These are phyloP conservation scores for Helianthus tuberosus DNA, from an alignment of 129 eudicot genomes.

Conservation along the genomic window DNA sequence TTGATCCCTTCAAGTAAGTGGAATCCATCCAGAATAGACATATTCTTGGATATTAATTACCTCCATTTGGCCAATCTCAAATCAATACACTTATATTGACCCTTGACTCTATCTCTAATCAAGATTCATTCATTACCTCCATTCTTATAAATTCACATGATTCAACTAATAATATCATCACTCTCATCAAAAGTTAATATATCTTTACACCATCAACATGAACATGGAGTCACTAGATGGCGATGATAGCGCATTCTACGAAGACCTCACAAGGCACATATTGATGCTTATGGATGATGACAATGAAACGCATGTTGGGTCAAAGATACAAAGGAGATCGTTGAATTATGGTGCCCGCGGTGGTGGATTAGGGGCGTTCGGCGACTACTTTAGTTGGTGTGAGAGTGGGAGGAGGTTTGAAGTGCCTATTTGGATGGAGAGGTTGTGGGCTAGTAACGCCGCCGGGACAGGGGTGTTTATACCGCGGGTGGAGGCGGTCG, in stretches of 20 bases:
- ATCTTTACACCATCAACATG: too few species aligned
- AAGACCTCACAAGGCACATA: constrained; percentile 57
- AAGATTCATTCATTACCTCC: constrained; percentile 20
- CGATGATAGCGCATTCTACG: constrained; percentile 47
- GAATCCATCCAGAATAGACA: constrained; percentile 28
- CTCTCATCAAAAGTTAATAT: not conserved
- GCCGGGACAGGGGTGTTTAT: constrained; percentile 84
- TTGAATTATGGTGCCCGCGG: not conserved
- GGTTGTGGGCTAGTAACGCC: constrained; percentile 49
- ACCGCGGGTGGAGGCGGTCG: constrained; percentile 40
- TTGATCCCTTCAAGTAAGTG: constrained; percentile 38
- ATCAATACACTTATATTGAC: not conserved
- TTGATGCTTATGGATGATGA: constrained; percentile 56
- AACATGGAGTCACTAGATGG: constrained; percentile 23
- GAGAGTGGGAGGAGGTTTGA: constrained; percentile 28
- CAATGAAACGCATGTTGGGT: constrained; percentile 16
- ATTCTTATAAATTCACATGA: too few species aligned
- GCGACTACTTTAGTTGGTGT: constrained; percentile 54
- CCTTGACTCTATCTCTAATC: constrained; percentile 15
- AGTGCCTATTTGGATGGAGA: constrained; percentile 52
- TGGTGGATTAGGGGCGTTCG: not conserved
- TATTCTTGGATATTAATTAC: constrained; percentile 20
- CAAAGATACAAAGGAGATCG: constrained; percentile 14
- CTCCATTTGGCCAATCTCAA: constrained; percentile 30
- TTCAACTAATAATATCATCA: constrained; percentile 16